Percentiles rank a stretch among this genome's conserved stretches.
Evolutionary conservation across 768 basidiomycete genomes (phyloP).

Genomic region (Pisolithus tinctorius): DNA sequence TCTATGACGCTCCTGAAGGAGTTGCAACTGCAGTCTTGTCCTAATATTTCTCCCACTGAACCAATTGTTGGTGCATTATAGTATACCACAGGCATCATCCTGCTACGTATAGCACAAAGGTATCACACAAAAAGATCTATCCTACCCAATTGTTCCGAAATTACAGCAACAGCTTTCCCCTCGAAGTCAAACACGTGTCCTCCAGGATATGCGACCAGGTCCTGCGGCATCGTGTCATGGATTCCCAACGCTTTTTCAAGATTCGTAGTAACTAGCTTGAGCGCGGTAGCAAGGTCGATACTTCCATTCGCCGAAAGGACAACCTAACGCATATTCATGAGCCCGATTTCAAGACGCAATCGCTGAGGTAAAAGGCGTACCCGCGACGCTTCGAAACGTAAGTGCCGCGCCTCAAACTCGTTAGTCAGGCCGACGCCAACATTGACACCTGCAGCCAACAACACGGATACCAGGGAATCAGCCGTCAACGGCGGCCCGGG

Average conservation of each 20-base stretch:
- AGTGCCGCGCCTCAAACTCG: conserved; percentile 25
- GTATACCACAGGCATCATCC: background rate
- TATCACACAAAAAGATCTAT: conserved; percentile 15
- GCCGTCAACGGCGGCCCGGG: conserved; percentile 65
- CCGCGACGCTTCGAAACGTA: conserved; percentile 30
- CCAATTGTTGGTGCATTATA: too few relatives aligned
- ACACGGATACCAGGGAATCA: conserved; percentile 45
- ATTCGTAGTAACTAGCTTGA: conserved; percentile 35
- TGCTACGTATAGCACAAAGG: background rate
- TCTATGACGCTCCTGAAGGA: too few relatives aligned
- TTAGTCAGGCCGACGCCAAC: conserved; percentile 49
- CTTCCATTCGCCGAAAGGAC: conserved; percentile 32
- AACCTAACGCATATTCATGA: conserved; percentile 22
- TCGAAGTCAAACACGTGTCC: conserved; percentile 31
- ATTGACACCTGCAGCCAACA: conserved; percentile 56
- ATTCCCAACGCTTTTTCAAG: conserved; percentile 39
- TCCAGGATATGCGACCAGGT: conserved; percentile 33
- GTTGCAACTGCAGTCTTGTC: too few relatives aligned
- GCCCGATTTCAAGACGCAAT: background rate
- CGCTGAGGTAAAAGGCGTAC: background rate
- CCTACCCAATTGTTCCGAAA: conserved; percentile 22
- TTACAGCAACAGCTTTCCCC: conserved; percentile 34
- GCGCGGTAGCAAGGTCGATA: conserved; percentile 28
- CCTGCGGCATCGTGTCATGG: conserved; percentile 18
- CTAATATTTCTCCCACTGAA: too few relatives aligned